Base-by-base conservation (phyloP, 306 rosid genomes). In the Coriaria nepalensis region DNA sequence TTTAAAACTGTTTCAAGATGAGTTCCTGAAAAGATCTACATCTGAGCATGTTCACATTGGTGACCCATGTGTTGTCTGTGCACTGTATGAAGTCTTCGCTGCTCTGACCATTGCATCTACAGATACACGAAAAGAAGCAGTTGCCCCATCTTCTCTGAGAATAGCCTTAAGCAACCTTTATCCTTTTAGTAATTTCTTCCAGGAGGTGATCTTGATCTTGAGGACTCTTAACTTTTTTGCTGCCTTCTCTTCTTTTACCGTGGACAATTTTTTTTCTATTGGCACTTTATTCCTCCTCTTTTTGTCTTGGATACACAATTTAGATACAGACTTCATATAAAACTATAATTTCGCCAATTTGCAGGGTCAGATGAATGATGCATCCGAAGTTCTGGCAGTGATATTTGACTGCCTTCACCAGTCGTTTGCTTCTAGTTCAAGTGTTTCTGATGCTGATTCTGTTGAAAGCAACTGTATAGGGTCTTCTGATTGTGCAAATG, bases 281-380 rank as follows among this genome's bases (percentile, higher is more conserved):
- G 29, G 29, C 29, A 20, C 29, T 20, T 15, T 14, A 29, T 13
- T 12, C 49, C 12, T 45, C 7, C 15, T 10, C 13, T 45, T 45
- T 45, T 45, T 13, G 49, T 14, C 49, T n/a, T 45, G 49, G 49
- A 45, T 15, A 45, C 29, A 3, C 29, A 20, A 20, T 20, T 20
- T 3, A 20, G 29, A 20, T 20, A 20, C 6, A 12, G 8, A 0
- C 10, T 20, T 58, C 10, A 56, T 56, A 49, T 8, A 5, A 47
- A 58, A 56, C 43, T 48, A 12, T 13, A 12, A 58, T 45, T 29
- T 47, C 38, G 64, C 40, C 50, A 43, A 65, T 65, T 71, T 60
- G 39, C 81, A 92, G 99, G 94, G 78, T 66, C 96, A 92, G 69
- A 92, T 92, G 99, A 92, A 92, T 45, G 99, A 92, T 64, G 99